phyloP scores from a whole-genome alignment of 768 basidiomycete species.

The Trametes maxima region DNA sequence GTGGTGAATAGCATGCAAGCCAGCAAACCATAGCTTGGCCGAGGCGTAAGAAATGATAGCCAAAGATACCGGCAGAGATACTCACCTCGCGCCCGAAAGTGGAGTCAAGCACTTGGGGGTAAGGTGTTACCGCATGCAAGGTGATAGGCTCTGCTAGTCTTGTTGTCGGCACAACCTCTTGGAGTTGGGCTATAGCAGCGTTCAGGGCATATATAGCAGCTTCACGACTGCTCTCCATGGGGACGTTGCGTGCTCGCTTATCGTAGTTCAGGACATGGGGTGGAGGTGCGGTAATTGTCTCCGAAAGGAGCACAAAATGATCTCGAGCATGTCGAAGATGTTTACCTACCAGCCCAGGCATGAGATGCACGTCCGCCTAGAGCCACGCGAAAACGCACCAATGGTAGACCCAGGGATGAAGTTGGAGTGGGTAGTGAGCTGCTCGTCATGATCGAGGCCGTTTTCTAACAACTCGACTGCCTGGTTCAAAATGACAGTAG shows the following conservation, averaged over 20 bases:
- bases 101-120: constrained; percentile 72
- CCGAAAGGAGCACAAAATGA: constrained; percentile 72
- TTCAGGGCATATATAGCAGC: constrained; percentile 61
- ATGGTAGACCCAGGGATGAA: constrained; percentile 88
- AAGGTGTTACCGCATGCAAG: constrained; percentile 80
- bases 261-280: constrained; percentile 74
- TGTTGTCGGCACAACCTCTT: constrained; percentile 50
- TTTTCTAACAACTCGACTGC: constrained; percentile 73
- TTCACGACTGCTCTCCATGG: constrained; percentile 72
- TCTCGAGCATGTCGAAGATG: constrained; percentile 85
- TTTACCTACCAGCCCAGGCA: constrained; percentile 55
- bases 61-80: neutral
- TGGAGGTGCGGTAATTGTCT: constrained; percentile 48
- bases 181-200: constrained; percentile 58
- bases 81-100: constrained; percentile 81
- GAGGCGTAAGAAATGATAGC: constrained; percentile 7
- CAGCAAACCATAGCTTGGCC: constrained; percentile 80
- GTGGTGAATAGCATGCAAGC: constrained; percentile 84
- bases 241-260: constrained; percentile 72
- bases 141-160: constrained; percentile 62
- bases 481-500: constrained; percentile 67
- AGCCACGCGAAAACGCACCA: constrained; percentile 46
- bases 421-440: constrained; percentile 68
- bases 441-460: constrained; percentile 64
- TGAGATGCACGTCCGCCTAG: neutral